These are phyloP conservation scores for Penicillium sclerotiorum DNA, from an alignment of 2,329 filamentous ascomycete genomes.

Conservation along the genomic window DNA sequence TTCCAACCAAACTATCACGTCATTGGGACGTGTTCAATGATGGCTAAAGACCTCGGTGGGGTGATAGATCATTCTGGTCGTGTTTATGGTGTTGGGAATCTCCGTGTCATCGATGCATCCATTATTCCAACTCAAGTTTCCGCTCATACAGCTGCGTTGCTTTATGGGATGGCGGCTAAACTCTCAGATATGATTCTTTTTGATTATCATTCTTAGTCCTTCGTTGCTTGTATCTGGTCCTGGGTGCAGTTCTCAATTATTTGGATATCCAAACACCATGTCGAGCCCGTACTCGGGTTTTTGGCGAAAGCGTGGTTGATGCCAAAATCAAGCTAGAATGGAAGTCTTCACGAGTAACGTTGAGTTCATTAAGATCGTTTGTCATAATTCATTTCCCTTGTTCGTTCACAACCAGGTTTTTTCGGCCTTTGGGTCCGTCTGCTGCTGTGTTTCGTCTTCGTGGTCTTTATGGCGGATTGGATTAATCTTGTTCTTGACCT, in stretches of 20 bases:
- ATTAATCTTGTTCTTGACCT: conserved; percentile 15
- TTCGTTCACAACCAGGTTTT: too few relatives aligned
- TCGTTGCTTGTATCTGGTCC: too few relatives aligned
- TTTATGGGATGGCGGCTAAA: background rate
- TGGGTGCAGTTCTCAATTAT: too few relatives aligned
- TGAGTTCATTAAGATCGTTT: too few relatives aligned
- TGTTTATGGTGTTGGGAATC: background rate
- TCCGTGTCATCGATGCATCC: conserved; percentile 2
- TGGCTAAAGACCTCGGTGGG: background rate
- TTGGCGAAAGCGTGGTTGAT: too few relatives aligned
- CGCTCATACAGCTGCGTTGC: background rate
- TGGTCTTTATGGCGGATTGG: background rate
- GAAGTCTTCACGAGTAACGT: too few relatives aligned
- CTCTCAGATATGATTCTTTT: background rate
- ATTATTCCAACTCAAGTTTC: conserved; percentile 4
- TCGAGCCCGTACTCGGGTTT: too few relatives aligned
- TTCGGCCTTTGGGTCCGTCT: too few relatives aligned
- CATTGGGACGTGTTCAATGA: conserved; percentile 2
- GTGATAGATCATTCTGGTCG: conserved; percentile 1
- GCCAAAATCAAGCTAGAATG: too few relatives aligned
- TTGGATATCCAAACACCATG: too few relatives aligned
- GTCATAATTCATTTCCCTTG: too few relatives aligned
- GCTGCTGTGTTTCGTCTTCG: too few relatives aligned
- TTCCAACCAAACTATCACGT: conserved; percentile 1
- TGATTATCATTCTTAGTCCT: background rate